Conservation (phyloP, 306 rosid genomes). For the Sophora flavescens region DNA sequence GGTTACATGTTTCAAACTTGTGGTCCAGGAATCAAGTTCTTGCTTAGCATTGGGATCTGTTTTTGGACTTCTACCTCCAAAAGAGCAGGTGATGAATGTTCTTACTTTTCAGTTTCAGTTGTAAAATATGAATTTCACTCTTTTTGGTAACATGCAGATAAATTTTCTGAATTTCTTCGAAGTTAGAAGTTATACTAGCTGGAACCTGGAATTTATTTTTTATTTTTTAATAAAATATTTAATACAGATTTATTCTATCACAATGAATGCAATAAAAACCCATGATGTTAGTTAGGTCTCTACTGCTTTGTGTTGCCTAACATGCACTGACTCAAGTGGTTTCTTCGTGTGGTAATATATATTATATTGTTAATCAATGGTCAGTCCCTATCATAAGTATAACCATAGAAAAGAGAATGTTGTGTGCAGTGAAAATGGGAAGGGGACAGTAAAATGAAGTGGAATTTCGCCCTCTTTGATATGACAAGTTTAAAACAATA, state of each 20-base stretch:
- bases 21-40: conserved; percentile 87
- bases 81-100: conserved; percentile 62
- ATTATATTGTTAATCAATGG: too few relatives aligned
- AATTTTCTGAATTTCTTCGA: neutral
- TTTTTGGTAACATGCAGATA: neutral
- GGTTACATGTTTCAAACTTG: conserved; percentile 38
- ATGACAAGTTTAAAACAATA: too few relatives aligned
- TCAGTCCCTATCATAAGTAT: too few relatives aligned
- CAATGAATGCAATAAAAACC: neutral
- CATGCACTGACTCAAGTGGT: neutral
- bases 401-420: too few relatives aligned
- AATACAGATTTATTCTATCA: neutral
- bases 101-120: neutral
- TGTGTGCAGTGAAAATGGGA: too few relatives aligned
- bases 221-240: neutral
- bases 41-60: conserved; percentile 94
- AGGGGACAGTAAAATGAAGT: too few relatives aligned
- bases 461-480: too few relatives aligned
- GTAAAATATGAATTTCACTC: conserved; percentile 15
- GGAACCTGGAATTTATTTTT: neutral
- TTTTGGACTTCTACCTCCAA: conserved; percentile 81
- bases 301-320: neutral
- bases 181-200: neutral
- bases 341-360: too few relatives aligned
- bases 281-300: neutral